These are phyloP conservation scores for Ophiocordyceps camponoti-leonardi DNA, from an alignment of 2,329 filamentous ascomycete species.

Conservation along the genomic window DNA sequence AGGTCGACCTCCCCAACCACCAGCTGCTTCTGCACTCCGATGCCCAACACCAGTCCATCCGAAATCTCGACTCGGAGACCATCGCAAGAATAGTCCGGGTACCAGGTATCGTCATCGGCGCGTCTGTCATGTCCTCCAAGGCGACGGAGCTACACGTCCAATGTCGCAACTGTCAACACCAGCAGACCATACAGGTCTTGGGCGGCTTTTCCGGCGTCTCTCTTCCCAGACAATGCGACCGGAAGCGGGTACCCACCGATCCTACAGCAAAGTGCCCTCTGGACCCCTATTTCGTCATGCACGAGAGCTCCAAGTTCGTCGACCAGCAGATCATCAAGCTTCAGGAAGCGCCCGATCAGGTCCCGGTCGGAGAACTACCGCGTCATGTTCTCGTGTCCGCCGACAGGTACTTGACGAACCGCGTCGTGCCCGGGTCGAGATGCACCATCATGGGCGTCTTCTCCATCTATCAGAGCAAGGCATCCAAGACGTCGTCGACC, in stretches of 20 bases:
- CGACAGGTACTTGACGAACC: conserved; percentile 89
- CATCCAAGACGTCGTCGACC: conserved; percentile 54
- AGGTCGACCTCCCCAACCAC: conserved; percentile 64
- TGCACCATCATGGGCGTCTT: conserved; percentile 96
- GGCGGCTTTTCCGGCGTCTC: conserved; percentile 81
- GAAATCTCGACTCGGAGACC: conserved; percentile 80
- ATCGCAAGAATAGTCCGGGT: conserved; percentile 93
- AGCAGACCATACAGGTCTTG: conserved; percentile 51
- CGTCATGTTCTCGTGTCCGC: conserved; percentile 90
- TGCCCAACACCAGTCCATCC: conserved; percentile 79
- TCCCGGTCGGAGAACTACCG: conserved; percentile 89
- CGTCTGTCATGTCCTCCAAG: conserved; percentile 92
- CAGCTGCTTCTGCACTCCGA: conserved; percentile 90
- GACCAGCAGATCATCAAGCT: conserved; percentile 97
- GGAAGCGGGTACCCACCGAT: conserved; percentile 47
- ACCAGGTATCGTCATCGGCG: conserved; percentile 92
- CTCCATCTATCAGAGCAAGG: conserved; percentile 92
- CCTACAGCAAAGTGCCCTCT: conserved; percentile 62
- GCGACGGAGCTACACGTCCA: conserved; percentile 73
- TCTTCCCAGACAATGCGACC: conserved; percentile 61
- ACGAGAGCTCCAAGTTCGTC: conserved; percentile 87
- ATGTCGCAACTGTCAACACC: conserved; percentile 70
- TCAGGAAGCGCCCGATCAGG: conserved; percentile 92
- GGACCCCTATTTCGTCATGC: conserved; percentile 89
- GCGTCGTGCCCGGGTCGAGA: conserved; percentile 84